phyloP scores from a whole-genome alignment of 164 flowering plant genomes.

The Dillenia suffruticosa region DNA sequence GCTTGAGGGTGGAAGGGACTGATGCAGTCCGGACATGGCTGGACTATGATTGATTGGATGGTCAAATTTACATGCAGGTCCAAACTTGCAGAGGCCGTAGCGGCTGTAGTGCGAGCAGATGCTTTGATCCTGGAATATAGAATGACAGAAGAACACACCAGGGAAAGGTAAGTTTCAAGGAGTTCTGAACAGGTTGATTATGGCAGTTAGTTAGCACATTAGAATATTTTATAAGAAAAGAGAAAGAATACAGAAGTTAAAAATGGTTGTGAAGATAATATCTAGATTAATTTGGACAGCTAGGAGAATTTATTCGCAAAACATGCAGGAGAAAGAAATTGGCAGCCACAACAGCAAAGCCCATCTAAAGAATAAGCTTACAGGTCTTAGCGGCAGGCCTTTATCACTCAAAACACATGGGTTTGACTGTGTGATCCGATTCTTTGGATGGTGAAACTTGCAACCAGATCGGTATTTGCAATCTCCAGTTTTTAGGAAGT shows the following conservation, averaged over 20 bases:
- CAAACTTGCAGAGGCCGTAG: conserved; percentile 81
- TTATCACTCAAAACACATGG: conserved; percentile 51
- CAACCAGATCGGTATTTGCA: conserved; percentile 83
- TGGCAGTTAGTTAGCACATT: too few species aligned
- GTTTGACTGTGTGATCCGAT: conserved; percentile 25
- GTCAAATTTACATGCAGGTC: conserved; percentile 73
- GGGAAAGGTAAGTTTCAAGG: too few species aligned
- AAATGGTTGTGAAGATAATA: not conserved
- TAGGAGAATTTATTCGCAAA: not conserved
- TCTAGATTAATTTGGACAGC: not conserved
- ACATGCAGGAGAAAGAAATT: not conserved
- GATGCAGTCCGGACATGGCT: conserved; percentile 15
- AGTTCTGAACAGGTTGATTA: too few species aligned
- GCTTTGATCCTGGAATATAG: conserved; percentile 44
- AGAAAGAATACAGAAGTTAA: not conserved
- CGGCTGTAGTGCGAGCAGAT: conserved; percentile 60
- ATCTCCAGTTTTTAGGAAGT: conserved; percentile 74
- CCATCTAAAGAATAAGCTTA: conserved; percentile 30
- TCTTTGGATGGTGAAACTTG: conserved; percentile 87
- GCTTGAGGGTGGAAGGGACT: conserved; percentile 12
- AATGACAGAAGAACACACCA: conserved; percentile 4
- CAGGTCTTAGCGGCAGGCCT: conserved; percentile 92
- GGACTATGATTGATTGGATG: conserved; percentile 42
- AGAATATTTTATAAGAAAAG: too few species aligned
- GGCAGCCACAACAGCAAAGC: too few species aligned